phyloP scores from a whole-genome alignment of 208 protist species.

The Crithidia mellificae region DNA sequence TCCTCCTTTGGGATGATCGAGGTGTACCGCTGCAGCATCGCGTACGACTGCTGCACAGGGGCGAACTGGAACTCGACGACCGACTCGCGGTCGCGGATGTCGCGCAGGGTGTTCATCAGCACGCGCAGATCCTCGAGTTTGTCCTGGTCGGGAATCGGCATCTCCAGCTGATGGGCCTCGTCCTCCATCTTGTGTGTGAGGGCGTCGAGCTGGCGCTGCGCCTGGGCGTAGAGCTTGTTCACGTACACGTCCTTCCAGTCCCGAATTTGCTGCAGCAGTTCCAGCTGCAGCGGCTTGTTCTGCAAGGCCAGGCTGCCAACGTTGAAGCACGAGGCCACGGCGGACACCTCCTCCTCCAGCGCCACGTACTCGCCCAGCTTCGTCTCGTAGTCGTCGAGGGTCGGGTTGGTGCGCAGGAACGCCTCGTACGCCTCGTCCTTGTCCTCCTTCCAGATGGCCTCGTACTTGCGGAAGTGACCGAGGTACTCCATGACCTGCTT shows the following conservation, averaged over 20 bases:
- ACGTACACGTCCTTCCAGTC: constrained; percentile 96
- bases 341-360: constrained; percentile 91
- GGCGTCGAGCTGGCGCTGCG: constrained; percentile 85
- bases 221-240: constrained; percentile 93
- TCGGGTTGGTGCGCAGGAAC: constrained; percentile 82
- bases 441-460: constrained; percentile 95
- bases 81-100: constrained; percentile 92
- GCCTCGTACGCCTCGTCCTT: constrained; percentile 92
- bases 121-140: constrained; percentile 94
- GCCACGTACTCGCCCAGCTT: constrained; percentile 89
- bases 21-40: constrained; percentile 90
- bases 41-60: constrained; percentile 94
- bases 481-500: constrained; percentile 94
- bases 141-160: constrained; percentile 93
- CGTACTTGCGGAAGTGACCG: constrained; percentile 89
- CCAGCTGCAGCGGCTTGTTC: constrained; percentile 93
- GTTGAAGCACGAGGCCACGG: constrained; percentile 83
- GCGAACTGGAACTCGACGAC: constrained; percentile 93
- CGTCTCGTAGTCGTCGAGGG: constrained; percentile 93
- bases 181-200: constrained; percentile 95
- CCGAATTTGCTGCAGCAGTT: constrained; percentile 85
- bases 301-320: constrained; percentile 93
- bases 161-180: constrained; percentile 80
- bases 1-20: constrained; percentile 96
- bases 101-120: constrained; percentile 91